A percentile compares a stretch with the other conserved stretches of the same genome.
These are phyloP conservation scores for Lepiota brunneoincarnata DNA, from an alignment of 768 basidiomycete genomes.

Conservation along the genomic window DNA sequence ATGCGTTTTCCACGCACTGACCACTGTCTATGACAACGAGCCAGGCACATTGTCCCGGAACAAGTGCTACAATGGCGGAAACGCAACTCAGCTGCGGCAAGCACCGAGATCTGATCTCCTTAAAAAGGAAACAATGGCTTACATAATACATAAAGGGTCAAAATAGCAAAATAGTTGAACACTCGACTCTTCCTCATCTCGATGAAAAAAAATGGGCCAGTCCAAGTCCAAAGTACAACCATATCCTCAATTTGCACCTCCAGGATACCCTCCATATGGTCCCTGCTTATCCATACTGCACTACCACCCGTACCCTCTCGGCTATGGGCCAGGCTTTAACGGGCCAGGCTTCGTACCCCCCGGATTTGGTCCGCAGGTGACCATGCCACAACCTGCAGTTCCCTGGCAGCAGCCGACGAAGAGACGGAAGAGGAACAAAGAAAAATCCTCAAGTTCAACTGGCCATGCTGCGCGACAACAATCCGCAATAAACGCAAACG, in stretches of 20 bases:
- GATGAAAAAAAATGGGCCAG: slow-evolving; percentile 12
- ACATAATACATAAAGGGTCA: slow-evolving; percentile 1
- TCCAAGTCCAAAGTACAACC: slow-evolving; percentile 7
- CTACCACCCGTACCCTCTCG: neutral
- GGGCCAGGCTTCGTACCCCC: slow-evolving; percentile 15
- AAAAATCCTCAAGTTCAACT: slow-evolving; percentile 10
- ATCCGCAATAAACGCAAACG: neutral
- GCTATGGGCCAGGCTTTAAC: slow-evolving; percentile 13
- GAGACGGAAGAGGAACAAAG: slow-evolving; percentile 6
- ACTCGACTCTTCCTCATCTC: neutral
- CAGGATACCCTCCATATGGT: slow-evolving; percentile 10
- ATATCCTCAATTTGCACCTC: slow-evolving; percentile 2
- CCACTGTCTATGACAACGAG: slow-evolving; percentile 28
- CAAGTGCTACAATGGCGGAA: slow-evolving; percentile 29
- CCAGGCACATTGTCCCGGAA: neutral
- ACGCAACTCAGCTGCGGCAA: slow-evolving; percentile 31
- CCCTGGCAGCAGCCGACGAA: slow-evolving; percentile 22
- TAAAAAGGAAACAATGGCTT: neutral
- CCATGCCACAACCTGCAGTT: slow-evolving; percentile 22
- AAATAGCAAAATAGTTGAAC: slow-evolving; percentile 9
- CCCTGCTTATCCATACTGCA: slow-evolving; percentile 3
- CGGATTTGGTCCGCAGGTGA: slow-evolving; percentile 14
- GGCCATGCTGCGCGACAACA: slow-evolving; percentile 8
- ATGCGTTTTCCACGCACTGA: slow-evolving; percentile 46
- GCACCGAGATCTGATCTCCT: slow-evolving; percentile 10